Percentiles rank a stretch among this genome's conserved stretches.
Conservation (phyloP, 257 asterid genomes). For the Vinca minor region DNA sequence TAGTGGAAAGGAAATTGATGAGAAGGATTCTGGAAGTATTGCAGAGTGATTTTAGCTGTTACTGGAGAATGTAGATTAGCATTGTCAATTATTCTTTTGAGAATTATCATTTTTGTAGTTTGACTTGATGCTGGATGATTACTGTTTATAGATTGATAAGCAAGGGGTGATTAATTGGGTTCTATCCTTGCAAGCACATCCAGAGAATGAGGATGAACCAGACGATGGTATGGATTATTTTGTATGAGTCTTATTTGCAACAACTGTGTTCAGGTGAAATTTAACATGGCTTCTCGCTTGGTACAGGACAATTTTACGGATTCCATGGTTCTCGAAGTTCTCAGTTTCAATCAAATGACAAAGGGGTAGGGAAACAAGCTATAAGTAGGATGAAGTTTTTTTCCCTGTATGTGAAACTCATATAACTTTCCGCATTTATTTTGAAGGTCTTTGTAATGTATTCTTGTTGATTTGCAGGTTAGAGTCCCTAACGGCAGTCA, state of each 20-base stretch:
- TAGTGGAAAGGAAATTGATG: background rate
- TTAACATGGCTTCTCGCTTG: conserved; percentile 4
- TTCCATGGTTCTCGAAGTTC: conserved; percentile 96
- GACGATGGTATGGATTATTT: conserved; percentile 48
- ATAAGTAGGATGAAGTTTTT: conserved; percentile 5
- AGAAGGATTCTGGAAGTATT: background rate
- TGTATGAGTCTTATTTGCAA: conserved; percentile 7
- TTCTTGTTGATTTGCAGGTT: conserved; percentile 35
- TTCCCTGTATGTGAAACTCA: background rate
- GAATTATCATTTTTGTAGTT: background rate
- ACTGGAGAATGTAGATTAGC: background rate
- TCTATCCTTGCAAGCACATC: conserved; percentile 76
- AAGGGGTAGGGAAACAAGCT: conserved; percentile 40
- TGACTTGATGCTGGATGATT: background rate
- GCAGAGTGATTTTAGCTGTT: background rate
- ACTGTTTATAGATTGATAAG: conserved; percentile 53
- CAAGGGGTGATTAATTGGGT: conserved; percentile 74
- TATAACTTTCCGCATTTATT: background rate
- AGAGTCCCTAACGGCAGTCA: conserved; percentile 68
- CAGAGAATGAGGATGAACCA: conserved; percentile 33
- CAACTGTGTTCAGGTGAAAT: conserved; percentile 9
- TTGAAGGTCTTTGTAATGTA: conserved; percentile 1
- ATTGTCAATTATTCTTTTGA: background rate
- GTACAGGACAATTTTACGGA: conserved; percentile 82
- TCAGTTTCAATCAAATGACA: conserved; percentile 46